Evolutionary conservation across 768 basidiomycete genomes (phyloP), one percentile per base, ranked within the genome.

Genomic region (Termitomyces bulborhizus): DNA sequence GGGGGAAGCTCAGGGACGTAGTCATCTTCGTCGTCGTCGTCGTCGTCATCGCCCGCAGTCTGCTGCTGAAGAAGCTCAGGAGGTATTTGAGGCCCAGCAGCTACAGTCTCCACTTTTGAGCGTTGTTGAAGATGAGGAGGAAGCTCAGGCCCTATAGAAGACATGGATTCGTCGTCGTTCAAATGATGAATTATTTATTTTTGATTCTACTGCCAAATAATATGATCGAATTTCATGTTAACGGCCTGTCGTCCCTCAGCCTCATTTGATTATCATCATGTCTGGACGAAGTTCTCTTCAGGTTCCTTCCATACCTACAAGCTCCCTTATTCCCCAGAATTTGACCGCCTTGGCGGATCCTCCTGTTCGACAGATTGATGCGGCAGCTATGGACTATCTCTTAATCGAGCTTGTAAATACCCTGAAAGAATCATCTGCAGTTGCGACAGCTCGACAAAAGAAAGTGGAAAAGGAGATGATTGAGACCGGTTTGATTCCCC

Each of bases 321-420:
- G 54, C 54, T 60, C 69, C 0, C 57, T 66, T 24, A 63, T 67
- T 32, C 57, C 64, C 1, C 51, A 62, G 15, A 66, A 61, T 31
- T 73, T 88, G 4, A 70, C 79, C n/a, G 66, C 75, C 1, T 74
- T 90, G 15, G 81, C 87, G 1, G 86, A 90, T 56, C 84, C 86
- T 1, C 83, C 86, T 26, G 66, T 66, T 9, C 76, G 77, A 29
- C 73, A 82, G 41, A 76, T 90, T 54, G 88, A 91, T 63, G 82
- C 72, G 46, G 79, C 84, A 7, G 83, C 75, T 3, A 85, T 90
- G 82, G 90, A 93, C 63, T 95, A 93, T 71, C 85, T 98, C 64
- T 72, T 93, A 54, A 91, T 93, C 54, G 87, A 90, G 67, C 76
- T 87, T 52, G 85, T 92, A 57, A 77, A 82, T 62, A 82, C 88